A percentile compares a stretch with the other conserved stretches of the same genome.
phyloP scores from a whole-genome alignment of 352 stramenopile genomes.

The Pythium monospermum region DNA sequence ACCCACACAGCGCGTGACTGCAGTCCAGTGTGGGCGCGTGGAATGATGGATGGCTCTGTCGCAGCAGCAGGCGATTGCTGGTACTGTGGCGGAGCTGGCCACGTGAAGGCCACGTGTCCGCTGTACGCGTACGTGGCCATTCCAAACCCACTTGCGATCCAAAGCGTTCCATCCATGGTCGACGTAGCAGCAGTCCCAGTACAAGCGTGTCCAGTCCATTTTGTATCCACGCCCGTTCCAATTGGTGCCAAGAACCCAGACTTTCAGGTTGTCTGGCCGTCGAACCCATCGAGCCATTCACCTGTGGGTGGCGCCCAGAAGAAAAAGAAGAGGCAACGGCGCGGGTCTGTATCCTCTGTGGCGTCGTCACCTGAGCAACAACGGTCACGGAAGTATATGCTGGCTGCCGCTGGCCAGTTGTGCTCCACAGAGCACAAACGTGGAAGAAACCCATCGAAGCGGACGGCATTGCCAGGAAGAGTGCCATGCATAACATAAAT shows the following conservation, averaged over 20 bases:
- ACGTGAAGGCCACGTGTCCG: slow-evolving; percentile 72
- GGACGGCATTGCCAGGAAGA: too few relatives aligned
- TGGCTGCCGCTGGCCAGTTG: slow-evolving; percentile 12
- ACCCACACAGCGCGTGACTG: slow-evolving; percentile 60
- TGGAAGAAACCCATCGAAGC: slow-evolving; percentile 7
- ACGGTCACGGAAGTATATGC: slow-evolving; percentile 20
- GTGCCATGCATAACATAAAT: slow-evolving; percentile 18
- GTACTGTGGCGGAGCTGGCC: slow-evolving; percentile 69
- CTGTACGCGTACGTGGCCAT: slow-evolving; percentile 30
- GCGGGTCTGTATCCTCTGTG: slow-evolving; percentile 34
- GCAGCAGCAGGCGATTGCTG: slow-evolving; percentile 56
- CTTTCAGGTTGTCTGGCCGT: slow-evolving; percentile 1
- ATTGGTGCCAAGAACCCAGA: slow-evolving; percentile 1
- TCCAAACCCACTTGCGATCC: background rate
- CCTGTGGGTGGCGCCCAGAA: slow-evolving; percentile 34
- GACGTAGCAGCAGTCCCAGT: background rate
- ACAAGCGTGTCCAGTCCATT: background rate
- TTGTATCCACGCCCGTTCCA: slow-evolving; percentile 6
- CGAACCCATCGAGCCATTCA: slow-evolving; percentile 8
- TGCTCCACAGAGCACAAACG: slow-evolving; percentile 9
- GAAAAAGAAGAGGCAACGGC: slow-evolving; percentile 64
- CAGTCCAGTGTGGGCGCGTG: slow-evolving; percentile 9
- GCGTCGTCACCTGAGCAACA: slow-evolving; percentile 26
- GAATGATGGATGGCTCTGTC: too few relatives aligned
- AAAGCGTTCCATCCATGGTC: background rate